phyloP scores from a whole-genome alignment of 2,329 filamentous ascomycete genomes.

The Elsinoe fawcettii region DNA sequence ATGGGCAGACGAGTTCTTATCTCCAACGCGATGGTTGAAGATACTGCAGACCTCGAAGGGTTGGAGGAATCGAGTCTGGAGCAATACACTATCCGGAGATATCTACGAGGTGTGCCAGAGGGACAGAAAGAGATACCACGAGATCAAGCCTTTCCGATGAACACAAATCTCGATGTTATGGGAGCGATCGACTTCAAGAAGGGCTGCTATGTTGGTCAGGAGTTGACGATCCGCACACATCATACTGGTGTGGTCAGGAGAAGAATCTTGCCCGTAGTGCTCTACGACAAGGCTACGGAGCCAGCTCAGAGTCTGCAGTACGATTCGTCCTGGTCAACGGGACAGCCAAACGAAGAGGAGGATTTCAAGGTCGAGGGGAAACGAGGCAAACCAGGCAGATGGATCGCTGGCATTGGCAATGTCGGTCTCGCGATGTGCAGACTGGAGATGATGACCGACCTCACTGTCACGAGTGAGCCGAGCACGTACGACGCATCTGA shows the following conservation, averaged over 20 bases:
- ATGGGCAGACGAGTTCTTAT: constrained; percentile 30
- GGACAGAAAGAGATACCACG: constrained; percentile 69
- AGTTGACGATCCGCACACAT: constrained; percentile 89
- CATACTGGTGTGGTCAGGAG: constrained; percentile 92
- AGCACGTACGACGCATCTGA: constrained; percentile 52
- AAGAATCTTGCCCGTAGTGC: constrained; percentile 69
- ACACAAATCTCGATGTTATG: constrained; percentile 82
- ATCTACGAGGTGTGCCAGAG: constrained; percentile 74
- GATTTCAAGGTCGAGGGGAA: constrained; percentile 49
- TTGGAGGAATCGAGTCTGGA: constrained; percentile 34
- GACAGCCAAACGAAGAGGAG: constrained; percentile 22
- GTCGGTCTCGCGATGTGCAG: constrained; percentile 80
- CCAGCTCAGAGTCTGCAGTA: constrained; percentile 43
- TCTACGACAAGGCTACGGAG: constrained; percentile 51
- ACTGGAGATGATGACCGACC: constrained; percentile 81
- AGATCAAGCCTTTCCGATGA: constrained; percentile 70
- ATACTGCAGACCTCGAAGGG: constrained; percentile 25
- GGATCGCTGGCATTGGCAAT: constrained; percentile 71
- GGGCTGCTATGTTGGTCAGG: constrained; percentile 94
- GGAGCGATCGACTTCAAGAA: constrained; percentile 86
- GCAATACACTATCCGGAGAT: constrained; percentile 68
- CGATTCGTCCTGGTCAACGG: constrained; percentile 31
- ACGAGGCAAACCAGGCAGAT: constrained; percentile 63
- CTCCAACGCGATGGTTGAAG: constrained; percentile 28
- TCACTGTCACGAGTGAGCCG: constrained; percentile 61